A percentile compares a stretch with the other conserved stretches of the same genome.
These are phyloP conservation scores for Cordyceps farinosa DNA, from an alignment of 2,329 filamentous ascomycete species.

Conservation along the genomic window DNA sequence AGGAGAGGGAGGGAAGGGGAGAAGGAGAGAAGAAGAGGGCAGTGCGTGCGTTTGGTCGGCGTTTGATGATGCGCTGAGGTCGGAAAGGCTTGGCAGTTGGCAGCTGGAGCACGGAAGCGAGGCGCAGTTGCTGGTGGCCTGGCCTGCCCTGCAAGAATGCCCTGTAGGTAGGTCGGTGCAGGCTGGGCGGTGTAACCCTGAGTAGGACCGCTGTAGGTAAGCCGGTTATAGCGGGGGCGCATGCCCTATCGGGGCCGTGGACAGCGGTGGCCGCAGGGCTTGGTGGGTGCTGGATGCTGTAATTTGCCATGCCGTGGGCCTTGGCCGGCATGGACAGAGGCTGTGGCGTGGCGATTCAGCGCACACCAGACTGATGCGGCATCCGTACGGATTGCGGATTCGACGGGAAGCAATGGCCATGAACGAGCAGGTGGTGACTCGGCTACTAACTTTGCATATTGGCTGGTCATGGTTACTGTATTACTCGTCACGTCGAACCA, in stretches of 20 bases:
- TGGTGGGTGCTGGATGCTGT: constrained; percentile 4
- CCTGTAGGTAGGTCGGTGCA: not conserved
- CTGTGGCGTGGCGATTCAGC: constrained; percentile 4
- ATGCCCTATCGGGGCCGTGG: not conserved
- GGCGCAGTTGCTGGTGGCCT: not conserved
- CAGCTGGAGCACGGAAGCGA: not conserved
- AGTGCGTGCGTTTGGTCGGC: constrained; percentile 11
- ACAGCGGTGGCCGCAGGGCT: not conserved
- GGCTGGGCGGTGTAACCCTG: not conserved
- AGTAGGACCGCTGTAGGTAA: not conserved
- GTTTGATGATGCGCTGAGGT: not conserved
- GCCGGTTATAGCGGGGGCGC: not conserved
- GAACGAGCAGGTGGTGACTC: not conserved
- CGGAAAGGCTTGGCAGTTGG: not conserved
- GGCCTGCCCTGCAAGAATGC: not conserved
- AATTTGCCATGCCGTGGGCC: not conserved
- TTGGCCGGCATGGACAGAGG: not conserved
- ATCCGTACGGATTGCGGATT: not conserved
- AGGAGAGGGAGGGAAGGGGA: not conserved
- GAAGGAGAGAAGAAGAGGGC: constrained; percentile 4
- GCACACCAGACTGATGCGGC: not conserved
- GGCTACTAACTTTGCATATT: not conserved
- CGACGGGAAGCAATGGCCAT: not conserved
- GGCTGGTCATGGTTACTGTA: not conserved
- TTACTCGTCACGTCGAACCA: not conserved